Conservation (phyloP, 164 flowering plant genomes). For the Magnolia kwangsiensis region DNA sequence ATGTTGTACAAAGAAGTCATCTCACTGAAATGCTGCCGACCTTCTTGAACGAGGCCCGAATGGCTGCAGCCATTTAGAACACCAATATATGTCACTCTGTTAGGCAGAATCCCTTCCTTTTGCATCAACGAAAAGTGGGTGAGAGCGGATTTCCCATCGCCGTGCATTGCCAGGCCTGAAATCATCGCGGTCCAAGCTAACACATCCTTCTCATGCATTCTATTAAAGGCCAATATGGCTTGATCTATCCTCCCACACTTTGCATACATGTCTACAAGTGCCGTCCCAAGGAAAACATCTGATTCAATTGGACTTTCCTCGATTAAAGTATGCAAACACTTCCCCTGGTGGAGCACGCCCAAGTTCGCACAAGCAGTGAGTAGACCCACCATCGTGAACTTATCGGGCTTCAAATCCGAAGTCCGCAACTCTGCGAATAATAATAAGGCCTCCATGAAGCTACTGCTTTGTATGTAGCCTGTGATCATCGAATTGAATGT, state of each 20-base stretch:
- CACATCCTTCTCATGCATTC: slow-evolving; percentile 12
- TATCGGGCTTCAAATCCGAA: slow-evolving; percentile 25
- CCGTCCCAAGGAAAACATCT: slow-evolving; percentile 32
- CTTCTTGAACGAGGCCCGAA: slow-evolving; percentile 12
- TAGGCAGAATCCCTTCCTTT: slow-evolving; percentile 3
- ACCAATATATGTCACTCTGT: slow-evolving; percentile 2
- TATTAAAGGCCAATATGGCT: slow-evolving; percentile 1
- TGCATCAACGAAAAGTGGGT: slow-evolving; percentile 11
- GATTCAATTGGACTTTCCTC: slow-evolving; percentile 16
- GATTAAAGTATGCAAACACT: slow-evolving; percentile 27
- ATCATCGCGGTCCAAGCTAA: slow-evolving; percentile 13
- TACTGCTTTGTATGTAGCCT: slow-evolving; percentile 24
- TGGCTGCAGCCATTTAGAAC: slow-evolving; percentile 11
- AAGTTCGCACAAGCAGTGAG: slow-evolving; percentile 36
- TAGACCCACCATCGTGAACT: slow-evolving; percentile 28
- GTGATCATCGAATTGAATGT: slow-evolving; percentile 35
- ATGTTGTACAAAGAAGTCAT: slow-evolving; percentile 7
- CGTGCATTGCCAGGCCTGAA: slow-evolving; percentile 10
- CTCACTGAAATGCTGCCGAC: slow-evolving; percentile 12
- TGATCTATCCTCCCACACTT: slow-evolving; percentile 56
- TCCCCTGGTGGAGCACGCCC: slow-evolving; percentile 37
- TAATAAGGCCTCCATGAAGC: slow-evolving; percentile 21
- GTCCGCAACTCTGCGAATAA: slow-evolving; percentile 27
- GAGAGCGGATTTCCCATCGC: slow-evolving; percentile 6
- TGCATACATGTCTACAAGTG: slow-evolving; percentile 76